phyloP scores from a whole-genome alignment of 306 rosid genomes.

The Quercus berberidifolia region DNA sequence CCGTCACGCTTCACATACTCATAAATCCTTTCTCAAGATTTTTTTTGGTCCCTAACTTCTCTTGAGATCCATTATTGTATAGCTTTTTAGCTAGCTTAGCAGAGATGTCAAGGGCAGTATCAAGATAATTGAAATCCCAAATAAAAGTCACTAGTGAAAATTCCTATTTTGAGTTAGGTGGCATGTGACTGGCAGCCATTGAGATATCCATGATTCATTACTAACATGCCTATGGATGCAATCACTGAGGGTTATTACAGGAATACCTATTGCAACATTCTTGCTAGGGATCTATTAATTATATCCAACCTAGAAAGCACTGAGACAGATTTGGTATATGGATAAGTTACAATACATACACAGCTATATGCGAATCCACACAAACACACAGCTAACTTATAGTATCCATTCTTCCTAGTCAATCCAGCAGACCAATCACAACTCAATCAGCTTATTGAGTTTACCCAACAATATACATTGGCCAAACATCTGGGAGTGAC shows the following conservation, averaged over 20 bases:
- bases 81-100: not conserved
- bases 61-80: not conserved
- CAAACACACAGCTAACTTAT: too few species aligned
- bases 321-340: too few species aligned
- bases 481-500: not conserved
- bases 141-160: too few species aligned
- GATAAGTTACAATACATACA: too few species aligned
- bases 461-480: not conserved
- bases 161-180: not conserved
- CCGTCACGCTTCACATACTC: not conserved
- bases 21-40: not conserved
- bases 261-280: not conserved
- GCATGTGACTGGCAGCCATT: not conserved
- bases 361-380: too few species aligned
- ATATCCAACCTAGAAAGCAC: too few species aligned
- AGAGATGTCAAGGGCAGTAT: not conserved
- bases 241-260: not conserved
- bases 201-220: not conserved
- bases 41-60: not conserved
- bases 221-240: not conserved
- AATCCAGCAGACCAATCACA: too few species aligned
- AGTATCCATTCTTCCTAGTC: too few species aligned
- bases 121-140: too few species aligned
- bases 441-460: too few species aligned
- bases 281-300: not conserved